phyloP scores from a whole-genome alignment of 306 rosid species.

The Biancaea sappan region DNA sequence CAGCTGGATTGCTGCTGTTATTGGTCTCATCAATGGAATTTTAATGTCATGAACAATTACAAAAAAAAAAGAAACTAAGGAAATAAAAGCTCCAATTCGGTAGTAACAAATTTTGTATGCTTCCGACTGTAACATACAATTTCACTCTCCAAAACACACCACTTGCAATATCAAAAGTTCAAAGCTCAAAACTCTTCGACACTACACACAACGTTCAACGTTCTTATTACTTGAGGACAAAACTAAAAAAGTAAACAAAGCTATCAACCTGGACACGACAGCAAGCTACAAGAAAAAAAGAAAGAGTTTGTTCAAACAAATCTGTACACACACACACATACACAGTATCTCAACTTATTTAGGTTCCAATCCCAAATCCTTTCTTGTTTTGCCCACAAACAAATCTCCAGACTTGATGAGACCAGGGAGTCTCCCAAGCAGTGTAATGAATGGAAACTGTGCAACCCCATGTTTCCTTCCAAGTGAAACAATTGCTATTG shows the following conservation, averaged over 20 bases:
- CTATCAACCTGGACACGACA: slow-evolving; percentile 21
- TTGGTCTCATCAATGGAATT: too few relatives aligned
- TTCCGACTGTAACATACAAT: neutral
- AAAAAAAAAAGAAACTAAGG: too few relatives aligned
- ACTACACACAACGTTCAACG: slow-evolving; percentile 20
- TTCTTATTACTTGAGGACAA: slow-evolving; percentile 8
- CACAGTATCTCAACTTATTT: neutral
- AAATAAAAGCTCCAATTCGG: neutral
- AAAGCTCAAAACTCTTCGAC: slow-evolving; percentile 30
- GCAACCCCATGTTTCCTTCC: slow-evolving; percentile 80
- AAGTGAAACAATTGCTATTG: slow-evolving; percentile 67
- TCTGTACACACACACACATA: slow-evolving; percentile 22
- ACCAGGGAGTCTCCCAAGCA: slow-evolving; percentile 69
- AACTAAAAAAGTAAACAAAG: slow-evolving; percentile 11
- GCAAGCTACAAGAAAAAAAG: neutral
- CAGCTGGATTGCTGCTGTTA: neutral
- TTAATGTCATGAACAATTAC: too few relatives aligned
- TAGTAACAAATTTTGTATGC: neutral
- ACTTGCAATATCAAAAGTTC: slow-evolving; percentile 15
- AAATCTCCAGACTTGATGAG: slow-evolving; percentile 74
- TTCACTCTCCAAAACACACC: slow-evolving; percentile 11
- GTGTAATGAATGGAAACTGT: slow-evolving; percentile 60
- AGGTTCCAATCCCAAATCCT: slow-evolving; percentile 60
- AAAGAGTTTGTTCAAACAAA: slow-evolving; percentile 12
- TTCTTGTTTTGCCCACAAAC: slow-evolving; percentile 80